phyloP scores from a whole-genome alignment of 2,329 filamentous ascomycete species.

The Dryadomyces sulphureus region DNA sequence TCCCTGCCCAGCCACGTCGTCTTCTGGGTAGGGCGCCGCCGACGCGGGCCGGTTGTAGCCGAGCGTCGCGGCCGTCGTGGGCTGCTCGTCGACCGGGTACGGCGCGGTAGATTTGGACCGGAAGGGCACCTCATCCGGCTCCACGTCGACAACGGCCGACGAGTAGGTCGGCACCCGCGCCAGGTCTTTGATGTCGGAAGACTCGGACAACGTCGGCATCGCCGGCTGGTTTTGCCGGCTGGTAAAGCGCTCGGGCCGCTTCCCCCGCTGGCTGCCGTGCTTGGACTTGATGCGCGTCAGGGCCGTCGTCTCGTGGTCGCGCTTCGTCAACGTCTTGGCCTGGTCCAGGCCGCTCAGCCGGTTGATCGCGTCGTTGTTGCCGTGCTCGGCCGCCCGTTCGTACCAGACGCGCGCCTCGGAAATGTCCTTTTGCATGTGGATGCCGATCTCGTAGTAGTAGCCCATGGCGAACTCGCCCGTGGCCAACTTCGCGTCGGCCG shows the following conservation, averaged over 20 bases:
- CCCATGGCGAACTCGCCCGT: constrained; percentile 95
- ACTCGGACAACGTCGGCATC: constrained; percentile 35
- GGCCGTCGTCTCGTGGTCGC: constrained; percentile 85
- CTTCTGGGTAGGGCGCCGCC: constrained; percentile 37
- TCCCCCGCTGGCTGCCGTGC: constrained; percentile 53
- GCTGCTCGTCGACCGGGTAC: constrained; percentile 55
- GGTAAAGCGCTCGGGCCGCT: constrained; percentile 44
- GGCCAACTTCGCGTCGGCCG: constrained; percentile 64
- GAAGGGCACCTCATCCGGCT: constrained; percentile 18
- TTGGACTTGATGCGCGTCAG: constrained; percentile 76
- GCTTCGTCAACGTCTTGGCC: constrained; percentile 71
- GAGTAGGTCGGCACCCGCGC: constrained; percentile 33
- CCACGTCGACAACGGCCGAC: constrained; percentile 33
- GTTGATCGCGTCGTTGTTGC: constrained; percentile 74
- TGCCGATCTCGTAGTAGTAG: constrained; percentile 95
- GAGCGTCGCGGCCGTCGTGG: constrained; percentile 35
- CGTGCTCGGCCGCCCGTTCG: constrained; percentile 71
- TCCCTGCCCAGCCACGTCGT: constrained; percentile 19
- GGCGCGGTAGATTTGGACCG: constrained; percentile 46
- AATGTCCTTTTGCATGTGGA: constrained; percentile 73
- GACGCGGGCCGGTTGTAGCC: constrained; percentile 29
- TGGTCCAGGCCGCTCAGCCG: constrained; percentile 74
- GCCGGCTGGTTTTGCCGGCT: constrained; percentile 16
- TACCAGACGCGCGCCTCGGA: constrained; percentile 82
- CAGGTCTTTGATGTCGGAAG: constrained; percentile 5